Evolutionary conservation across 768 basidiomycete species (phyloP), one percentile per base, ranked within the genome.

Genomic region (Collybiopsis luxurians): DNA sequence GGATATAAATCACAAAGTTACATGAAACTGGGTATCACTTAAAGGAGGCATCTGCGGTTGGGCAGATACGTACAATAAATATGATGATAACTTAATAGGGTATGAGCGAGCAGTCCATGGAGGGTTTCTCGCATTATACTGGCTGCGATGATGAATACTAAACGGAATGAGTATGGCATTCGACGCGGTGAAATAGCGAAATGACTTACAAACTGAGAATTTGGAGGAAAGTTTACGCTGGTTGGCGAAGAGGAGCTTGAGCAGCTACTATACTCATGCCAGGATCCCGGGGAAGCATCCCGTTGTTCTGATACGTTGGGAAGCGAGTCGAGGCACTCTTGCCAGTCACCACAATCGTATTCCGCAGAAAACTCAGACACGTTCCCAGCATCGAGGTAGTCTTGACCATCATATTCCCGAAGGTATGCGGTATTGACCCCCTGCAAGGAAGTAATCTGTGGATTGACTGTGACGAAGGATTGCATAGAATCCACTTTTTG

Each of bases 401-500:
- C 13, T 1, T 15, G 28, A 24, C 5, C 44, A 4, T 31, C 17
- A 19, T 21, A 30, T 0, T 49, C 10, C 19, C 48, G 48, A 26
- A 15, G 36, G 11, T 7, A 19, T 13, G 27, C 13, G 17, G 42
- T 4, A 30, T 27, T 19, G n/a, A 23, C 17, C 12, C 30, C 30
- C 60, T 31, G 57, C 49, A 44, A 60, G 48, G 60, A 55, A 34
- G 31, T 34, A 5, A 34, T 6, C 31, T 5, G 13, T 72, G 70
- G 85, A 85, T 60, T 76, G 79, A 67, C 83, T 53, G 57, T 49
- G 23, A 57, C 43, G 17, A 62, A 31, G 31, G 60, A 60, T n/a
- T 49, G 55, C 21, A 53, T 59, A 15, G 45, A 59, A 15, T 11
- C 40, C 1, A 30, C 30, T 48, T 26, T 60, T 34, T 21, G 43